Conservation (phyloP, 306 rosid species). For the Quercus wislizeni region DNA sequence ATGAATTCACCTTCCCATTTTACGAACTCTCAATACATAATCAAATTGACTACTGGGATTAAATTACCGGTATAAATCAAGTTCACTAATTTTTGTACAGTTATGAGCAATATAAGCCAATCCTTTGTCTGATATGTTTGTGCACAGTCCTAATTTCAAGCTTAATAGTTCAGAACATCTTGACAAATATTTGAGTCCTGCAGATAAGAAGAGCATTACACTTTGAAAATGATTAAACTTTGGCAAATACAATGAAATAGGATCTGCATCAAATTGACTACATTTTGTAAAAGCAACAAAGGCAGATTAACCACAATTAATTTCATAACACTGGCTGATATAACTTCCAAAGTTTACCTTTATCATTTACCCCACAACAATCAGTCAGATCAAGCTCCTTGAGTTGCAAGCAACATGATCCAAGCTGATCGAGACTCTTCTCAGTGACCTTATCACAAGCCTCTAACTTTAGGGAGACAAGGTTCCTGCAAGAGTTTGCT, state of each 20-base stretch:
- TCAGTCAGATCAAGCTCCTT: slow-evolving; percentile 73
- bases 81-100: slow-evolving; percentile 51
- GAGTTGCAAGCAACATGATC: slow-evolving; percentile 43
- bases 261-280: background rate
- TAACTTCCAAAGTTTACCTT: slow-evolving; percentile 29
- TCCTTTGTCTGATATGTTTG: slow-evolving; percentile 62
- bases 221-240: background rate
- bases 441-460: slow-evolving; percentile 59
- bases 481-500: slow-evolving; percentile 46
- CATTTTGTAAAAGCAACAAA: background rate
- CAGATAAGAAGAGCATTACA: slow-evolving; percentile 2
- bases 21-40: background rate
- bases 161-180: slow-evolving; percentile 44
- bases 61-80: slow-evolving; percentile 69
- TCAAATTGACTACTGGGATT: background rate
- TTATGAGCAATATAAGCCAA: slow-evolving; percentile 52
- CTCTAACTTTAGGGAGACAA: slow-evolving; percentile 60
- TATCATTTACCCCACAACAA: slow-evolving; percentile 56
- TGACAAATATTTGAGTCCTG: slow-evolving; percentile 58
- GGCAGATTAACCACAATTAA: background rate
- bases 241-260: background rate
- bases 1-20: slow-evolving; percentile 4
- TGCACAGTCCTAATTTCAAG: slow-evolving; percentile 67
- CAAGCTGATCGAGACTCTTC: slow-evolving; percentile 42
- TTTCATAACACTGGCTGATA: background rate